Base-by-base conservation (phyloP, 1,139 yeast species). In the Magnusiomyces suaveolens region DNA sequence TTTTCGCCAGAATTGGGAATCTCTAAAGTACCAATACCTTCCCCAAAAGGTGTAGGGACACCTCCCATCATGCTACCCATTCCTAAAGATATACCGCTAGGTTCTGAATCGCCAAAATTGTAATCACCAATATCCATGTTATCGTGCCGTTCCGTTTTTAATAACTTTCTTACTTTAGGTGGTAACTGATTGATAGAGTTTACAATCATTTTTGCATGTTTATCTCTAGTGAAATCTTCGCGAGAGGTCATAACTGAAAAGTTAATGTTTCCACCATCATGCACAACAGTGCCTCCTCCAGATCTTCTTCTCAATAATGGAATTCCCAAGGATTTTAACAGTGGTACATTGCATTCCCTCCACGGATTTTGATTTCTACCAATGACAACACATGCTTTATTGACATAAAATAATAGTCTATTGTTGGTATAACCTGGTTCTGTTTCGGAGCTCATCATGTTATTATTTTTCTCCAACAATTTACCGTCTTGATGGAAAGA, bases 251-350 rank as follows among this genome's bases (percentile, higher is more conserved):
- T 82, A 61, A 80, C 88, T 6, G 95, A 83, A 68, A 84, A 94
- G 66, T 94, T 94, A 24, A 84, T 82, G 64, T 94, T 94, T 0
- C 97, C 96, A n/a, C 76, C 63, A 68, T 92, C 98, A 66, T 94
- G 99, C 12, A 89, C 96, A 0, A 94, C 99, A 0, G 97, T 82
- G 0, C 99, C 99, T 1, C 99, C 99, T 0, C 99, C 99, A 1
- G 95, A 84, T 50, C 79, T 73, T 57, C 99, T 74, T 60, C 98
- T 74, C 2, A 94, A 69, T 14, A 90, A 67, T 0, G 95, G 92
- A n/a, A 87, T 75, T 1, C 75, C 74, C 14, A 80, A 68, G 0
- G 75, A 64, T 4, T 76, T 72, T 12, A 87, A 71, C n/a, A 81
- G 64, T 0, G 82, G 79, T 2, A 92, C 59, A 63, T 87, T 85